Evolutionary conservation across 306 rosid species (phyloP).

Genomic region (Macrotyloma uniflorum): DNA sequence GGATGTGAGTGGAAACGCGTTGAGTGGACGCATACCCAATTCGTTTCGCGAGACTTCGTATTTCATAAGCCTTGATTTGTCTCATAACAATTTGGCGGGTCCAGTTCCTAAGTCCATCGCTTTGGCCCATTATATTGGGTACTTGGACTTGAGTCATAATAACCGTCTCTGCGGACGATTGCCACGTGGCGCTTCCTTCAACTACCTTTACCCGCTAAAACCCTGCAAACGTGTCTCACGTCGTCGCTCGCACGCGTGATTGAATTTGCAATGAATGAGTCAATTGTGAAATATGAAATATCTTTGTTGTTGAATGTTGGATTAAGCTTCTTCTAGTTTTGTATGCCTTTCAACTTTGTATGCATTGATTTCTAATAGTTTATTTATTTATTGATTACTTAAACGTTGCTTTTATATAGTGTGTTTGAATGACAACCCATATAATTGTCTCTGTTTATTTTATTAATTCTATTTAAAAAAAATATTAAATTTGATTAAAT

Average conservation of each 20-base stretch:
- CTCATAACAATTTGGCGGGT: conserved; percentile 63
- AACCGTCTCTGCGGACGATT: conserved; percentile 67
- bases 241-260: neutral
- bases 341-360: too few species aligned
- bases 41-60: conserved; percentile 61
- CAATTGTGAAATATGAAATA: too few species aligned
- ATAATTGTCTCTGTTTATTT: too few species aligned
- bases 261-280: too few species aligned
- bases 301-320: neutral
- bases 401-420: too few species aligned
- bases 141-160: conserved; percentile 76
- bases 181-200: conserved; percentile 61
- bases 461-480: too few species aligned
- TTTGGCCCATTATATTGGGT: conserved; percentile 61
- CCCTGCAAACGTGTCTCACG: conserved; percentile 33
- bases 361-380: too few species aligned
- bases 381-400: too few species aligned
- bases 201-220: conserved; percentile 60
- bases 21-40: conserved; percentile 60
- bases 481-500: too few species aligned
- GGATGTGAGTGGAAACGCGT: conserved; percentile 66
- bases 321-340: too few species aligned
- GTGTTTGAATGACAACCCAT: too few species aligned
- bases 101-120: conserved; percentile 54
- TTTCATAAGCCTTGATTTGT: conserved; percentile 72